phyloP scores from a whole-genome alignment of 2,329 filamentous ascomycete species.

The Trichoderma breve region DNA sequence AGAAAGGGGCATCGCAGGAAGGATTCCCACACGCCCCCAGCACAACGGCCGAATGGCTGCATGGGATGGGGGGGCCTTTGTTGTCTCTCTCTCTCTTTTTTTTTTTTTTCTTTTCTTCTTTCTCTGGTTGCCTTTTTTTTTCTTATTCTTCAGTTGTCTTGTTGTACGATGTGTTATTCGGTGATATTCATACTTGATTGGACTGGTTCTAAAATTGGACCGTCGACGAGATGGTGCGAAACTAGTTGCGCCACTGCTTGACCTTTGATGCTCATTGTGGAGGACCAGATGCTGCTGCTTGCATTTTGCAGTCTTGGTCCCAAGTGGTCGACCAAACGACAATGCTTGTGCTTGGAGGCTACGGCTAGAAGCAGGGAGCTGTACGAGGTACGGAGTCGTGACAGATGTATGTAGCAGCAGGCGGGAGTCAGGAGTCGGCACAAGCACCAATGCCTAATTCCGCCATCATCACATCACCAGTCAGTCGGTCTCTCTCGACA shows the following conservation, averaged over 20 bases:
- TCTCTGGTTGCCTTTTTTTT: background rate
- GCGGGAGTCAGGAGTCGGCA: background rate
- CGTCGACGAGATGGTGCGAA: background rate
- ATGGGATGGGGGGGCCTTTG: background rate
- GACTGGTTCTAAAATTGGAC: background rate
- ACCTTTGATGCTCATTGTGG: background rate
- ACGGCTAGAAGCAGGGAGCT: conserved; percentile 9
- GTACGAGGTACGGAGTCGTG: conserved; percentile 2
- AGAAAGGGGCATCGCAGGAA: conserved; percentile 9
- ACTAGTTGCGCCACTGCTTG: background rate
- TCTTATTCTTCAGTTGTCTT: background rate
- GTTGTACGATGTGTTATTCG: background rate
- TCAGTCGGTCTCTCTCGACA: background rate
- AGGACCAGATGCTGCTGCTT: background rate
- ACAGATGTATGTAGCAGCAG: background rate
- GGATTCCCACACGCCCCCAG: conserved; percentile 12
- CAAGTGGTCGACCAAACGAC: background rate
- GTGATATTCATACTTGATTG: background rate
- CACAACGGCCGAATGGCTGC: conserved; percentile 1
- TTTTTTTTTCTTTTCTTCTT: background rate
- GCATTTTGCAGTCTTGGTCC: background rate
- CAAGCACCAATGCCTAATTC: background rate
- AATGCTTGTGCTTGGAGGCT: background rate
- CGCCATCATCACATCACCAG: background rate
- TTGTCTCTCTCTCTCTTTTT: background rate